Evolutionary conservation across 169 alveolate species (phyloP).

Genomic region (Cryptosporidium canis): DNA sequence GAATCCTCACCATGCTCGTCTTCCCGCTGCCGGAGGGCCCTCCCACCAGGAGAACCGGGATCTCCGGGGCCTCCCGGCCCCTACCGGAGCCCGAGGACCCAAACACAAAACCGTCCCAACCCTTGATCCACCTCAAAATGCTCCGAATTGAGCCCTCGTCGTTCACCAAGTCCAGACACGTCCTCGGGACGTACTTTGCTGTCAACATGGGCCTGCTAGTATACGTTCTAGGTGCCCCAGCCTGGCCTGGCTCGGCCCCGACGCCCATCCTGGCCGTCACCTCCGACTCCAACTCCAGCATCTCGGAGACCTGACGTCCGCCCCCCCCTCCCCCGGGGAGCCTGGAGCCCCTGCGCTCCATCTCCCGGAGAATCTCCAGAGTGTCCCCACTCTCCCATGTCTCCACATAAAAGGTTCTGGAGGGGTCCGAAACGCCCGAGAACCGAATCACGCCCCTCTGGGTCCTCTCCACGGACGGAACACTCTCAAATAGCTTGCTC

Average conservation of each 20-base stretch:
- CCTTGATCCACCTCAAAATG: slow-evolving; percentile 83
- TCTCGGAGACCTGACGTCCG: neutral
- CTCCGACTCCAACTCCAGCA: neutral
- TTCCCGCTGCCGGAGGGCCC: slow-evolving; percentile 87
- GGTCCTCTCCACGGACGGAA: neutral
- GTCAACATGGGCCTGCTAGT: neutral
- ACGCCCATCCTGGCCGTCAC: neutral
- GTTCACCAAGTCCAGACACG: slow-evolving; percentile 79
- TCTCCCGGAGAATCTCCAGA: neutral
- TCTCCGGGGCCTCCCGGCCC: slow-evolving; percentile 15
- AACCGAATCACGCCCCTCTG: neutral
- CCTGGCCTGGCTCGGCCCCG: neutral
- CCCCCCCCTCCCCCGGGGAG: neutral
- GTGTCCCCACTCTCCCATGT: slow-evolving; percentile 25
- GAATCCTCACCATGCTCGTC: slow-evolving; percentile 78
- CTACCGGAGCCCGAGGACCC: neutral
- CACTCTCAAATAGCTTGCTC: neutral
- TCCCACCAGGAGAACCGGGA: slow-evolving; percentile 76
- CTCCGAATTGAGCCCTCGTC: slow-evolving; percentile 81
- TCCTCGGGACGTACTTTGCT: slow-evolving; percentile 76
- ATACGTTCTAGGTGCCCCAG: neutral
- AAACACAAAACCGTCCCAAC: slow-evolving; percentile 83
- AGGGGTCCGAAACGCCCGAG: slow-evolving; percentile 6
- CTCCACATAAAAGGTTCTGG: slow-evolving; percentile 16
- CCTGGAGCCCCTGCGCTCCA: neutral